Base-by-base conservation (phyloP, 2,329 filamentous ascomycete species). In the Sporothrix sp. region DNA sequence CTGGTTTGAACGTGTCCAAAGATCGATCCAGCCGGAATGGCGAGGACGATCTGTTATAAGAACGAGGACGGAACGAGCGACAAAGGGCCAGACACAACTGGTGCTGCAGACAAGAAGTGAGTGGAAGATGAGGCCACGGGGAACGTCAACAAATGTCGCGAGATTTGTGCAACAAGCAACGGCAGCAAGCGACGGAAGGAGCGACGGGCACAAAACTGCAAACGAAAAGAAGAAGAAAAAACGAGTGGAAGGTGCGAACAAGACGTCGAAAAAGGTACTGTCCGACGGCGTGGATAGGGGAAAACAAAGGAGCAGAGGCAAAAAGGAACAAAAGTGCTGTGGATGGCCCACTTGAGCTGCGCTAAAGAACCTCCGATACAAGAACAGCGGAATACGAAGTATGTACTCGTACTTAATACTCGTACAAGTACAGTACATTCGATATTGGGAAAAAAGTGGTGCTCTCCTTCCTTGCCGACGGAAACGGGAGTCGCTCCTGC, bases 1-100 rank as follows among this genome's bases (percentile, higher is more conserved):
- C n/a, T n/a, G n/a, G n/a, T n/a, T n/a, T n/a, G n/a, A n/a, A n/a
- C 21, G 18, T 32, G 42, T 13, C 23, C 42, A 23, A 44, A 44
- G 32, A 33, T 11, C 28, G 28, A 44, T n/a, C n/a, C n/a, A n/a
- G n/a, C n/a, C n/a, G n/a, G n/a, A n/a, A n/a, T 10, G 36, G 16
- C n/a, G 18, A 39, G 9, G 37, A 39, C 10, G n/a, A n/a, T n/a
- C n/a, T n/a, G n/a, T n/a, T n/a, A n/a, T n/a, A n/a, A n/a, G n/a
- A n/a, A n/a, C n/a, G n/a, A n/a, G n/a, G n/a, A 37, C 13, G 7
- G 40, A 47, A 37, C 45, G 45, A 48, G 35, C 39, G 45, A 38
- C 45, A 48, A 35, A 32, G 35, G 39, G 28, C 21, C 35, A 20
- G 13, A 48, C 13, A 14, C 14, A 25, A 37, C 21, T 21, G n/a